A percentile compares a stretch with the other conserved stretches of the same genome.
phyloP scores from a whole-genome alignment of 257 asterid species.

The Jaltomata sinuosa region DNA sequence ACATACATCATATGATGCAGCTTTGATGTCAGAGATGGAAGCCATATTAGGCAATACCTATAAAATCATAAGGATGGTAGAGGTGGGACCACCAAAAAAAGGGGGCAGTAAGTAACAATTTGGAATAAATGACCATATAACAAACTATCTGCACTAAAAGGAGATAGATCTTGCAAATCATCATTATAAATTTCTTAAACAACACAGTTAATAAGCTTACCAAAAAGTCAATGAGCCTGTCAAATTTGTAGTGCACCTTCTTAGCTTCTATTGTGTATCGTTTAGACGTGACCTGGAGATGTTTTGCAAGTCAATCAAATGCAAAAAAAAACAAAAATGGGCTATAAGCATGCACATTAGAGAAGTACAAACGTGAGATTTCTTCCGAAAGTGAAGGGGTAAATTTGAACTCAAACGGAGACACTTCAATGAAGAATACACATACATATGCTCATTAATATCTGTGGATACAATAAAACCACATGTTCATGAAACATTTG shows the following conservation, averaged over 20 bases:
- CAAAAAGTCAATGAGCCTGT: constrained; percentile 61
- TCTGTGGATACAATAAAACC: neutral
- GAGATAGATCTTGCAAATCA: neutral
- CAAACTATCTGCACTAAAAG: neutral
- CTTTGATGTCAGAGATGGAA: constrained; percentile 75
- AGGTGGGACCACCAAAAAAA: constrained; percentile 2
- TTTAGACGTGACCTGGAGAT: constrained; percentile 75
- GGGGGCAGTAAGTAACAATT: neutral
- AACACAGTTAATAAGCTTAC: constrained; percentile 29
- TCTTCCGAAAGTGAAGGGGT: neutral
- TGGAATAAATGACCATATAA: neutral
- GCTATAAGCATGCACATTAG: neutral
- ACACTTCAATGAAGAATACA: neutral
- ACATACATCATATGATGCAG: constrained; percentile 75
- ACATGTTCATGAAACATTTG: neutral
- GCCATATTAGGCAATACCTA: constrained; percentile 97
- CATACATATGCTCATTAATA: neutral
- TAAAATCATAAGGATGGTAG: neutral
- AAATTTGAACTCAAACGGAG: neutral
- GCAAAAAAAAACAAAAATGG: neutral
- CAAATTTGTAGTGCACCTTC: constrained; percentile 85
- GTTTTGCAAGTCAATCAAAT: constrained; percentile 6
- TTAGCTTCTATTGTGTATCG: constrained; percentile 71
- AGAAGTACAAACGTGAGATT: neutral
- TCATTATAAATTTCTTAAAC: neutral